Conservation (phyloP, 768 basidiomycete genomes). For the Hortiboletus flavorubellus region DNA sequence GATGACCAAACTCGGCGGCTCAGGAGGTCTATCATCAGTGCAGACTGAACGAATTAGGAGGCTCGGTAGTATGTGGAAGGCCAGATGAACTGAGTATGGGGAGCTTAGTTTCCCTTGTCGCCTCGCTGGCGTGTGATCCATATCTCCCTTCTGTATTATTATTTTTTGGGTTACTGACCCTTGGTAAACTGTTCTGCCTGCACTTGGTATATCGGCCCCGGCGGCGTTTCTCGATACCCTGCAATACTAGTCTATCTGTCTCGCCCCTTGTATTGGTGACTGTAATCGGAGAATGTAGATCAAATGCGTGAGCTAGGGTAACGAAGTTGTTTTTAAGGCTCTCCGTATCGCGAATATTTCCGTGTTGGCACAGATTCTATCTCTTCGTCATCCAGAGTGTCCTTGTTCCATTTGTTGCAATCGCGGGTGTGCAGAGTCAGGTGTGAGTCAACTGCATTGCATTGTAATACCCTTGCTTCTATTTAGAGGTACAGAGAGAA, state of each 20-base stretch:
- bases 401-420: no score
- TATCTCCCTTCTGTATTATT: not conserved
- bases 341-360: not conserved
- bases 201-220: not conserved
- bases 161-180: not conserved
- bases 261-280: not conserved
- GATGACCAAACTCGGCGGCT: no score
- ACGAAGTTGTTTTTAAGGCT: not conserved
- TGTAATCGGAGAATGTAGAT: not conserved
- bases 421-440: not conserved
- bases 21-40: no score
- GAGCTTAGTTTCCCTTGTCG: no score
- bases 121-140: no score
- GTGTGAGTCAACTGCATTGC: not conserved
- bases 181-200: not conserved
- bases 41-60: no score
- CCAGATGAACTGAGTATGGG: no score
- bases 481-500: not conserved
- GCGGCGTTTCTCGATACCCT: not conserved
- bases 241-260: not conserved
- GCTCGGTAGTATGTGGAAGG: no score
- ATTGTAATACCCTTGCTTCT: not conserved
- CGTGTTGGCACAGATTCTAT: not conserved
- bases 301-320: no score
- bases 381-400: not conserved